A percentile compares a stretch with the other conserved stretches of the same genome.
Evolutionary conservation across 768 basidiomycete genomes (phyloP).

Genomic region (Mrakia gelida): DNA sequence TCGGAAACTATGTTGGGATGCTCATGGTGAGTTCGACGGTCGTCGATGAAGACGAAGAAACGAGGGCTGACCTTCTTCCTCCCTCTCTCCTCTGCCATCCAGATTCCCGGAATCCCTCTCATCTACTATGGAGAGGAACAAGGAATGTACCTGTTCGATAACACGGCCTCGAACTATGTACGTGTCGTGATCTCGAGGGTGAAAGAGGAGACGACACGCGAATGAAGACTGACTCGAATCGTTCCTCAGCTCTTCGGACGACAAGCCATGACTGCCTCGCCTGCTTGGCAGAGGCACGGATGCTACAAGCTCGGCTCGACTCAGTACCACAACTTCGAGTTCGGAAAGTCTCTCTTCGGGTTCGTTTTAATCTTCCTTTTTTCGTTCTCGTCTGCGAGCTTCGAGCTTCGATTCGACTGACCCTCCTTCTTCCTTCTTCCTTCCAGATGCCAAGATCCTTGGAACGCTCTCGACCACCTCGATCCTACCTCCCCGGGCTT

Average conservation of each 20-base stretch:
- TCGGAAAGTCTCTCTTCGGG: conserved; percentile 70
- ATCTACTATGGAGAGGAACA: conserved; percentile 90
- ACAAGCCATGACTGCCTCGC: conserved; percentile 79
- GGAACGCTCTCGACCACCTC: conserved; percentile 91
- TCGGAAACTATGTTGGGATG: conserved; percentile 71
- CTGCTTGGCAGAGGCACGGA: conserved; percentile 87
- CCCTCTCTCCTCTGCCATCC: background rate
- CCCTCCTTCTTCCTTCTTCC: background rate
- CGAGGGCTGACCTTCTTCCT: background rate
- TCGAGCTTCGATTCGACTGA: background rate
- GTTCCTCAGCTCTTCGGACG: conserved; percentile 62
- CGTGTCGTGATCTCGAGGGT: background rate
- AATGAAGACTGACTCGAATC: background rate
- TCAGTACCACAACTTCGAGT: conserved; percentile 90
- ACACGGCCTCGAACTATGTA: conserved; percentile 74
- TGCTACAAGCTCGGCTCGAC: conserved; percentile 85
- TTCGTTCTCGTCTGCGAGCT: too few relatives aligned
- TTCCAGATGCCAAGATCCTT: conserved; percentile 65
- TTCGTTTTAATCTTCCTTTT: background rate
- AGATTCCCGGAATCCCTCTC: background rate
- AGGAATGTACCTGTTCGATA: conserved; percentile 75
- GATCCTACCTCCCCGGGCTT: conserved; percentile 54
- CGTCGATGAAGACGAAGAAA: background rate
- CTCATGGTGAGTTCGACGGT: conserved; percentile 71
- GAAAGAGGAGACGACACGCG: background rate